A percentile compares a stretch with the other conserved stretches of the same genome.
These are phyloP conservation scores for Fraxinus excelsior DNA, from an alignment of 257 asterid species.

Conservation along the genomic window DNA sequence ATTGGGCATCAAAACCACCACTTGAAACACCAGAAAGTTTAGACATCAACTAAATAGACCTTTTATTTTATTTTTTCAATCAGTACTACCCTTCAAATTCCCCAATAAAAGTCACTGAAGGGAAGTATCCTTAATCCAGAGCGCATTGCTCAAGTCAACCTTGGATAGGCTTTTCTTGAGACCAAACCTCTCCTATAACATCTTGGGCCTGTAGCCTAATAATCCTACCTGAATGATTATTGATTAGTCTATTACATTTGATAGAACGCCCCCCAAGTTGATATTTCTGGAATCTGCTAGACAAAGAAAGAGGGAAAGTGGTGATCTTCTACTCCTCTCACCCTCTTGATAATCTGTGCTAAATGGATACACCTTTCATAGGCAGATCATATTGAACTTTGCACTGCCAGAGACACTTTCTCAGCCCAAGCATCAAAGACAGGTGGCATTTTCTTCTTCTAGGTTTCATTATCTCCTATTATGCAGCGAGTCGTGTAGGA, in stretches of 20 bases:
- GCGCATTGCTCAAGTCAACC: background rate
- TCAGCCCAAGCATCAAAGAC: background rate
- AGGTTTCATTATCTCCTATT: background rate
- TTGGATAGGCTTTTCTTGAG: background rate
- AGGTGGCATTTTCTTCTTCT: background rate
- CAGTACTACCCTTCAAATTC: background rate
- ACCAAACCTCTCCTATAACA: background rate
- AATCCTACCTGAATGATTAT: background rate
- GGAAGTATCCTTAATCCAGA: background rate
- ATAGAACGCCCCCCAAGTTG: background rate
- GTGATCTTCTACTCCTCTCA: background rate
- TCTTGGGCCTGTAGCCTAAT: background rate
- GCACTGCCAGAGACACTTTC: background rate
- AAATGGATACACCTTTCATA: background rate
- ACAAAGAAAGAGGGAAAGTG: background rate
- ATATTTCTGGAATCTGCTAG: background rate
- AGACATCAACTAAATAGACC: conserved; percentile 3
- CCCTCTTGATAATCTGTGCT: background rate
- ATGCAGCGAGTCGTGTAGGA: too few relatives aligned
- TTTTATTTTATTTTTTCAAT: too few relatives aligned
- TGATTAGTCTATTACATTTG: background rate
- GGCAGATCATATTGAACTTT: background rate
- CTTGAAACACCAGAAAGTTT: background rate
- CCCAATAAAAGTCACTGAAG: background rate
- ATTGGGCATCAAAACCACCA: conserved; percentile 12